Conservation (phyloP, 1,284 basidiomycete species). For the Pseudozyma thailandica region DNA sequence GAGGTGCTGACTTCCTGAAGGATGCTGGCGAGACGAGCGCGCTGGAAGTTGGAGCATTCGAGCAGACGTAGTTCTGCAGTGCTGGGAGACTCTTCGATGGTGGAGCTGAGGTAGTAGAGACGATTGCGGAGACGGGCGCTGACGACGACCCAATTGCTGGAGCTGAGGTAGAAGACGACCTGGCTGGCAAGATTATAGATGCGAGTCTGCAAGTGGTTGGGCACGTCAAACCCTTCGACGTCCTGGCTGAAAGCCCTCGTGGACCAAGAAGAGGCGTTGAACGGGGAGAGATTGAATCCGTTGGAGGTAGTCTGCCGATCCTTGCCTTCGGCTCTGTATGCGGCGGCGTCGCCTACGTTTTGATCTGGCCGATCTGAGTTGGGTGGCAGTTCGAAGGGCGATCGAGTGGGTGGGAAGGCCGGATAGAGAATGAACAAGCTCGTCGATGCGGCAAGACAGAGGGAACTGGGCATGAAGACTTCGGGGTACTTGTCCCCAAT, state of each 20-base stretch:
- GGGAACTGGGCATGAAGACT: slow-evolving; percentile 46
- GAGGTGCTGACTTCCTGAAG: slow-evolving; percentile 80
- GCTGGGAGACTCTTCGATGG: slow-evolving; percentile 72
- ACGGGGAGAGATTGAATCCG: slow-evolving; percentile 17
- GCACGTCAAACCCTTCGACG: slow-evolving; percentile 38
- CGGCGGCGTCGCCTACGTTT: background rate
- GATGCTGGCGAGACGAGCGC: slow-evolving; percentile 62
- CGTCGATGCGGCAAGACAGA: slow-evolving; percentile 50
- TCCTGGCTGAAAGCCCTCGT: slow-evolving; percentile 37
- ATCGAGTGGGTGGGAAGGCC: slow-evolving; percentile 51
- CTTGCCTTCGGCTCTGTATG: background rate
- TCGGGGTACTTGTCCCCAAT: slow-evolving; percentile 36
- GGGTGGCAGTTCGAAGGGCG: slow-evolving; percentile 45
- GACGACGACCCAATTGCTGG: slow-evolving; percentile 88
- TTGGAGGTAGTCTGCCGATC: background rate
- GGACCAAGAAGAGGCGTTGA: slow-evolving; percentile 50
- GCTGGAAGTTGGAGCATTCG: slow-evolving; percentile 70
- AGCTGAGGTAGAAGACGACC: slow-evolving; percentile 86
- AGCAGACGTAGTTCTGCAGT: slow-evolving; percentile 79
- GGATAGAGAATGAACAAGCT: slow-evolving; percentile 59
- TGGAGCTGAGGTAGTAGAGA: slow-evolving; percentile 75
- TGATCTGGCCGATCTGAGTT: slow-evolving; percentile 11
- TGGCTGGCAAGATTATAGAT: slow-evolving; percentile 73
- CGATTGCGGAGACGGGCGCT: slow-evolving; percentile 78
- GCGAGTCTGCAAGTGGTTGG: slow-evolving; percentile 37